Conservation (phyloP, 345 rosid genomes). For the Hevea brasiliensis region DNA sequence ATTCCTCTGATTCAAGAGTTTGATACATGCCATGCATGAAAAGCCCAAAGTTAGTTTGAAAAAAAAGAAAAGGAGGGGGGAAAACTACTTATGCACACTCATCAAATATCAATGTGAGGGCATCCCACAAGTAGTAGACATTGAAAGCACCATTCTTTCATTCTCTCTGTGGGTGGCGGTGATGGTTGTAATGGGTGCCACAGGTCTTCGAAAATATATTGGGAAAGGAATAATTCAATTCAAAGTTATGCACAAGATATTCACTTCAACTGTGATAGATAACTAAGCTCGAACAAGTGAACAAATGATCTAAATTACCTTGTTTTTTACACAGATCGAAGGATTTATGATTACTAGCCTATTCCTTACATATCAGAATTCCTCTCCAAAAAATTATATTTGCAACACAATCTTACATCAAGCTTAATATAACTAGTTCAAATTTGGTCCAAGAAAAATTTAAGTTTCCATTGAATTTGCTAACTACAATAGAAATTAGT, state of each 20-base stretch:
- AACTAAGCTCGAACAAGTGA: too few relatives aligned
- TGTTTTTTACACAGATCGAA: neutral
- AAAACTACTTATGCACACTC: neutral
- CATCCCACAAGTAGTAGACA: neutral
- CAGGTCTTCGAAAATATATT: too few relatives aligned
- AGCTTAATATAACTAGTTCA: neutral
- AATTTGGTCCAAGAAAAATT: too few relatives aligned
- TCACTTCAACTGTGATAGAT: too few relatives aligned
- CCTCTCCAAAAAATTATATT: too few relatives aligned
- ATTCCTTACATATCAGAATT: too few relatives aligned
- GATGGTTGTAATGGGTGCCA: too few relatives aligned
- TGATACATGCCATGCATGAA: neutral
- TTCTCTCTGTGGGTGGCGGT: neutral
- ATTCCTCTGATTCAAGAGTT: conserved; percentile 40
- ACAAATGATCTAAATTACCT: too few relatives aligned
- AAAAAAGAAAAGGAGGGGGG: neutral
- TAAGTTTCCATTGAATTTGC: too few relatives aligned
- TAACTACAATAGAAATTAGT: too few relatives aligned
- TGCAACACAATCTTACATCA: neutral
- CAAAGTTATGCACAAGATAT: too few relatives aligned
- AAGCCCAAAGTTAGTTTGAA: neutral
- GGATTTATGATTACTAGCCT: neutral
- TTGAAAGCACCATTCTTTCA: neutral
- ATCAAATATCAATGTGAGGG: neutral
- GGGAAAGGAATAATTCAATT: too few relatives aligned